Percentiles rank a stretch among this genome's conserved stretches.
These are phyloP conservation scores for Colletotrichum sojae DNA, from an alignment of 2,329 filamentous ascomycete species.

Conservation along the genomic window DNA sequence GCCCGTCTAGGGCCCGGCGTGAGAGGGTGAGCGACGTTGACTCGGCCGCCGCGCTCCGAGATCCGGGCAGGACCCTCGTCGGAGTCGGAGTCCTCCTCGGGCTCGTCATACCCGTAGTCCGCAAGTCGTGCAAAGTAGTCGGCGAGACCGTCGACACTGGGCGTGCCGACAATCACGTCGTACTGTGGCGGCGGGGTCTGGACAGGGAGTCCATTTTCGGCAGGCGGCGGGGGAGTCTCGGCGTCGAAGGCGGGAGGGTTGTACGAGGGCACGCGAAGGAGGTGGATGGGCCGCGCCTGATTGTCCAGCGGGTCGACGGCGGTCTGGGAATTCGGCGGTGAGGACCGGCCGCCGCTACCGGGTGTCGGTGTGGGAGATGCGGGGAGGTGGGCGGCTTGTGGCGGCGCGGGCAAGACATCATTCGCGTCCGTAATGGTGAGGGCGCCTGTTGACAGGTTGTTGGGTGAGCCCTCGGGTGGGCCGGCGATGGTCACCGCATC, in stretches of 20 bases:
- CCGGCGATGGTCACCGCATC: slow-evolving; percentile 73
- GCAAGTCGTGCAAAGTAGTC: slow-evolving; percentile 90
- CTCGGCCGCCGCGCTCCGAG: slow-evolving; percentile 65
- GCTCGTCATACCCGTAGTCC: slow-evolving; percentile 71
- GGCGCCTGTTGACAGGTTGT: slow-evolving; percentile 72
- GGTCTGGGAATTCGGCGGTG: slow-evolving; percentile 34
- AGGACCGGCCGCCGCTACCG: slow-evolving; percentile 15
- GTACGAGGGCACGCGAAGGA: slow-evolving; percentile 86
- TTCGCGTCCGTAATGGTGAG: slow-evolving; percentile 56
- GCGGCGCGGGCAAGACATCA: slow-evolving; percentile 59
- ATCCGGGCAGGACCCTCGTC: slow-evolving; percentile 63
- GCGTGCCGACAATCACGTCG: slow-evolving; percentile 80
- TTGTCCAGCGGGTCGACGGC: slow-evolving; percentile 15
- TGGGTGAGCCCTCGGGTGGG: slow-evolving; percentile 73
- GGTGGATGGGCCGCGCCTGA: slow-evolving; percentile 82
- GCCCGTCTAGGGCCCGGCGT: slow-evolving; percentile 68
- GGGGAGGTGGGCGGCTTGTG: slow-evolving; percentile 70
- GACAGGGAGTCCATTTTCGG: slow-evolving; percentile 52
- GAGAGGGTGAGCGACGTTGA: slow-evolving; percentile 70
- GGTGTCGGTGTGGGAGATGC: slow-evolving; percentile 43
- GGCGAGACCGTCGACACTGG: slow-evolving; percentile 78
- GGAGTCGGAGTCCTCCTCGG: slow-evolving; percentile 61
- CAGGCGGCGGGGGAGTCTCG: slow-evolving; percentile 79
- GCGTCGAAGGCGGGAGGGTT: slow-evolving; percentile 91
- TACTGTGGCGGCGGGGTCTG: slow-evolving; percentile 90